A percentile compares a stretch with the other conserved stretches of the same genome.
Evolutionary conservation across 2,329 filamentous ascomycete genomes (phyloP).

Genomic region (Thelonectria discophora): DNA sequence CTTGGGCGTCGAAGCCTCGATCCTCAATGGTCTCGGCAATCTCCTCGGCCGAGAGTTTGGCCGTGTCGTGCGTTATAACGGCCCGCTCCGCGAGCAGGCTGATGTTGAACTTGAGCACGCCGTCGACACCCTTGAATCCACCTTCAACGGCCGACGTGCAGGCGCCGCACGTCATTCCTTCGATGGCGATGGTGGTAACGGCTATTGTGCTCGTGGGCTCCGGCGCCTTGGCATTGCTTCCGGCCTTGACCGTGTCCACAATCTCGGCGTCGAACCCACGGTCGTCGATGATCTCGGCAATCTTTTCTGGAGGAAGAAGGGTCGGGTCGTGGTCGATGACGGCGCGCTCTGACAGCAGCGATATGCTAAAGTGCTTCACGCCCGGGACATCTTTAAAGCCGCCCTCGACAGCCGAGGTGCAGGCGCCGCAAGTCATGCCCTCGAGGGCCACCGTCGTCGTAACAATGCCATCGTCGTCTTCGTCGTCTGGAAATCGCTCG

Average conservation of each 20-base stretch:
- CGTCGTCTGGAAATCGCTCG: conserved; percentile 48
- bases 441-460: conserved; percentile 81
- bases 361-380: conserved; percentile 81
- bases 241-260: conserved; percentile 71
- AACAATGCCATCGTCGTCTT: conserved; percentile 56
- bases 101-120: conserved; percentile 90
- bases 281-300: conserved; percentile 70
- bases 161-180: conserved; percentile 97
- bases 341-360: conserved; percentile 83
- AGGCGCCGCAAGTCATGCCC: conserved; percentile 92
- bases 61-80: conserved; percentile 82
- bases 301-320: conserved; percentile 61
- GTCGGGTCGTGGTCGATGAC: conserved; percentile 80
- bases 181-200: conserved; percentile 86
- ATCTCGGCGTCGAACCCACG: conserved; percentile 84
- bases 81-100: conserved; percentile 92
- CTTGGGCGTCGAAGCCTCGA: conserved; percentile 83
- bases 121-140: conserved; percentile 79
- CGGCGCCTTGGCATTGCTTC: conserved; percentile 32
- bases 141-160: conserved; percentile 92
- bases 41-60: conserved; percentile 74
- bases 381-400: conserved; percentile 80
- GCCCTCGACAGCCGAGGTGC: conserved; percentile 84
- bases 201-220: conserved; percentile 57
- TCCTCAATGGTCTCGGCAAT: conserved; percentile 89